Percentiles rank a stretch among this genome's conserved stretches.
Evolutionary conservation across 768 basidiomycete genomes (phyloP).

Genomic region (Tylopilus felleus): DNA sequence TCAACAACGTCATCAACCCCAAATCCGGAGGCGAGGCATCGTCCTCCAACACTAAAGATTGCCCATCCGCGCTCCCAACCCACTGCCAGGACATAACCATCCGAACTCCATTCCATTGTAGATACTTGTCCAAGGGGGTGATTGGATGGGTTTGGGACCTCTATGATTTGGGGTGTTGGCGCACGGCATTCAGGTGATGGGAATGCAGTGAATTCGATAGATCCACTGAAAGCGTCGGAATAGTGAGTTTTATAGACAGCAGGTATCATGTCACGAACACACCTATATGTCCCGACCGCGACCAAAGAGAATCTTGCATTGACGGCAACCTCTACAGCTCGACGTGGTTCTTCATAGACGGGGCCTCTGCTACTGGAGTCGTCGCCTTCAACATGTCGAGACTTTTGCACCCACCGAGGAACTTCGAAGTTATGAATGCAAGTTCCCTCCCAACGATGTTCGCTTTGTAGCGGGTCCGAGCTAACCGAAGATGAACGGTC

Average conservation of each 20-base stretch:
- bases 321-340: conserved; percentile 62
- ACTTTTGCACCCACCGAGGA: conserved; percentile 80
- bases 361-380: conserved; percentile 30
- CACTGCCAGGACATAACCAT: conserved; percentile 92
- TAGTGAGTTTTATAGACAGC: neutral
- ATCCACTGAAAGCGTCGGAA: conserved; percentile 44
- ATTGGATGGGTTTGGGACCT: conserved; percentile 60
- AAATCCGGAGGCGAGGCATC: conserved; percentile 78
- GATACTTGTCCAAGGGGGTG: conserved; percentile 59
- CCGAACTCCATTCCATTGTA: conserved; percentile 87
- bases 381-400: conserved; percentile 51
- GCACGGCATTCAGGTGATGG: conserved; percentile 58
- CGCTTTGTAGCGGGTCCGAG: conserved; percentile 7
- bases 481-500: conserved; percentile 2
- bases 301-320: conserved; percentile 81
- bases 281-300: conserved; percentile 77
- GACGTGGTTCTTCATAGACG: conserved; percentile 61
- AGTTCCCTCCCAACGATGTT: conserved; percentile 63
- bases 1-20: conserved; percentile 63
- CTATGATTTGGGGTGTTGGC: conserved; percentile 58
- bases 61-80: conserved; percentile 92
- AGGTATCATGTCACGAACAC: neutral
- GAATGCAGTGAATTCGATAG: conserved; percentile 63
- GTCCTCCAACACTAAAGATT: conserved; percentile 84
- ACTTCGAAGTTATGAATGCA: conserved; percentile 74